Evolutionary conservation across 176 grass and related monocot species (phyloP), one percentile per base, ranked within the genome.

Genomic region (Phragmites australis): DNA sequence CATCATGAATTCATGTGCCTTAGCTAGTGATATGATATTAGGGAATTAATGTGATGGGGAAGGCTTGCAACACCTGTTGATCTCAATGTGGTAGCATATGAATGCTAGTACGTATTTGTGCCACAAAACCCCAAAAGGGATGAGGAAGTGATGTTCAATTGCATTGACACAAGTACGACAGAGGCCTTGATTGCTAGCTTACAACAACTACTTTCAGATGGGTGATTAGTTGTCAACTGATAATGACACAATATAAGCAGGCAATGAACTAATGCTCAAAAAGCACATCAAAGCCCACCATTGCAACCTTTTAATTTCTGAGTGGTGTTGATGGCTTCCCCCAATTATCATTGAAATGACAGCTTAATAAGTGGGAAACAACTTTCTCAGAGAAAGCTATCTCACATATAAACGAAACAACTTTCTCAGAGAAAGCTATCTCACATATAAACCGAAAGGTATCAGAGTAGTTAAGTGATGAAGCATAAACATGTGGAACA

Each of bases 391-490:
- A 82, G 39, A 72, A 78, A 75, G n/a, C n/a, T n/a, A 72, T 66
- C n/a, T 57, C 42, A 40, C n/a, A 52, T n/a, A n/a, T n/a, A n/a
- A n/a, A n/a, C n/a, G 62, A 22, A 15, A 31, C 4, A 32, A 67
- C 27, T 47, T 84, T 88, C 79, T 14, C 42, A 34, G 75, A 82
- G 39, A 72, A 78, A 75, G n/a, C n/a, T n/a, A 72, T 66, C n/a
- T 57, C 42, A 40, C n/a, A 52, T n/a, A n/a, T n/a, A n/a, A n/a
- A n/a, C n/a, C n/a, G n/a, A n/a, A n/a, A n/a, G n/a, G n/a, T n/a
- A n/a, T n/a, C n/a, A n/a, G n/a, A n/a, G n/a, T n/a, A n/a, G n/a
- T n/a, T n/a, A n/a, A n/a, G n/a, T n/a, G n/a, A n/a, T n/a, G n/a
- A n/a, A n/a, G n/a, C n/a, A n/a, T n/a, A n/a, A n/a, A n/a, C n/a